A percentile compares a stretch with the other conserved stretches of the same genome.
These are phyloP conservation scores for Gossypium trilobum DNA, from an alignment of 441 rosid species.

Conservation along the genomic window DNA sequence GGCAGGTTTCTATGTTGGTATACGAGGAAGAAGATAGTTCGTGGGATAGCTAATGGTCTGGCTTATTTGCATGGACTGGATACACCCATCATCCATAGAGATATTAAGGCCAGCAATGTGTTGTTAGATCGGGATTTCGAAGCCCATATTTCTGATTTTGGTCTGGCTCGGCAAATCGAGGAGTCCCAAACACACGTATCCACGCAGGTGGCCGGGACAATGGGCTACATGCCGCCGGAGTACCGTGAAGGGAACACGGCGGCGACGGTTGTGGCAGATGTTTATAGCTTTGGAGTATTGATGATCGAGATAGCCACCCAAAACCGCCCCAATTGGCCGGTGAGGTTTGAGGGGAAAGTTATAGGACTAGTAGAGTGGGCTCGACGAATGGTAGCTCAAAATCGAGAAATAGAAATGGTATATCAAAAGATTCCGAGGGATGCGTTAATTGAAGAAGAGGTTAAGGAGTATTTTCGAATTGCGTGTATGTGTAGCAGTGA, in stretches of 20 bases:
- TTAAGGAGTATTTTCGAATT: constrained; percentile 50
- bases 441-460: constrained; percentile 23
- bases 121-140: constrained; percentile 42
- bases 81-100: constrained; percentile 76
- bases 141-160: constrained; percentile 76
- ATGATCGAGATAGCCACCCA: constrained; percentile 66
- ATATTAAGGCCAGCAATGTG: constrained; percentile 73
- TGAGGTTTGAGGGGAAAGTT: constrained; percentile 26
- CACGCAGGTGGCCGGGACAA: constrained; percentile 81
- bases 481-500: constrained; percentile 50
- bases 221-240: constrained; percentile 99
- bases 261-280: constrained; percentile 59
- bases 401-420: constrained; percentile 47
- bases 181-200: constrained; percentile 59
- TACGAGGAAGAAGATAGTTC: constrained; percentile 36
- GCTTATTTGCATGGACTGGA: constrained; percentile 58
- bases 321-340: constrained; percentile 53
- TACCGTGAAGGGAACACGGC: constrained; percentile 56
- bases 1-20: constrained; percentile 38
- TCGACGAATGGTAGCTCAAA: constrained; percentile 26
- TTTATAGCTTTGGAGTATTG: constrained; percentile 68
- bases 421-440: constrained; percentile 24
- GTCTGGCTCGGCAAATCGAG: constrained; percentile 53
- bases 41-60: constrained; percentile 64
- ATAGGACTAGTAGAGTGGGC: constrained; percentile 58